Evolutionary conservation across 2,329 filamentous ascomycete genomes (phyloP).

Genomic region (Didymosphaeria variabile): DNA sequence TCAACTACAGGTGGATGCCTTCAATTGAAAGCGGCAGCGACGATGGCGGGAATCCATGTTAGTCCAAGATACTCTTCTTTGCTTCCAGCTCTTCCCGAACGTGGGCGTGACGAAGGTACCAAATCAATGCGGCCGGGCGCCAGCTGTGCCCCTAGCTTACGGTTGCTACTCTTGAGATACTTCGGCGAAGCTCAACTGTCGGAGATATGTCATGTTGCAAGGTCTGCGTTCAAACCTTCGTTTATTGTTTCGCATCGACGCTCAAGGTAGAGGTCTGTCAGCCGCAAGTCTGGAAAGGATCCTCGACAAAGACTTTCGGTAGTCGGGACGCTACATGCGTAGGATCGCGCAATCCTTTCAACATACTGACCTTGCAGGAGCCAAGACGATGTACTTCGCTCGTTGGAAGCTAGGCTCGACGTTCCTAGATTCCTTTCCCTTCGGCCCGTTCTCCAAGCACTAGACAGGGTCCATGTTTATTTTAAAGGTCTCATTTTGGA

Average conservation of each 20-base stretch:
- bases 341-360: neutral
- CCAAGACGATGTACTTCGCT: neutral
- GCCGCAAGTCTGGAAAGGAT: neutral
- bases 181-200: neutral
- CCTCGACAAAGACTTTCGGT: neutral
- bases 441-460: slow-evolving; percentile 9
- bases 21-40: too few species aligned
- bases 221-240: neutral
- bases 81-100: too few species aligned
- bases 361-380: neutral
- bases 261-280: neutral
- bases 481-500: neutral
- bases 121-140: too few species aligned
- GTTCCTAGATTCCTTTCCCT: neutral
- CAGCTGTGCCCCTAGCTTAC: too few species aligned
- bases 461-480: neutral
- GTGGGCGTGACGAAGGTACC: too few species aligned
- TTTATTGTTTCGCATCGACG: neutral
- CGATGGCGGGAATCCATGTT: too few species aligned
- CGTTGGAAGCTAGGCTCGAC: neutral
- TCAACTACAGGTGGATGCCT: too few species aligned
- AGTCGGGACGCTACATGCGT: neutral
- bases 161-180: too few species aligned
- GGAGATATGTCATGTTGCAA: neutral
- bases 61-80: too few species aligned